Evolutionary conservation across 2,329 filamentous ascomycete species (phyloP), one percentile per base, ranked within the genome.

Genomic region (Aspergillus novofumigatus): DNA sequence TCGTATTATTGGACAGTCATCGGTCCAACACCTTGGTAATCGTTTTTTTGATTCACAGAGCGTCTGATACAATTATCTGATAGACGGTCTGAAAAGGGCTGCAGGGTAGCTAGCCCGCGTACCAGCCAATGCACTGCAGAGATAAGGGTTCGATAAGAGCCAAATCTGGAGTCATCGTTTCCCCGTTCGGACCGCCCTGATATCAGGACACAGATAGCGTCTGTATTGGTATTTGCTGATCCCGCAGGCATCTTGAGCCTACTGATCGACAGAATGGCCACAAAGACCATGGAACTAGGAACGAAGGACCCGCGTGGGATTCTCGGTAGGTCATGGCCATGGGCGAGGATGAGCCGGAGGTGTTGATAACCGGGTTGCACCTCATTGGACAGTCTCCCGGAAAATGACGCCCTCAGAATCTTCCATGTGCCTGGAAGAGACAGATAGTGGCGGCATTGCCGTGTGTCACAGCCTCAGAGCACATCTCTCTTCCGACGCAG

Each of bases 361-460:
- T 8, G 29, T 60, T 63, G 66, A 68, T 68, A 67, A 66, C 60
- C 61, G n/a, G 25, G 21, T 20, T 57, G 44, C 26, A 32, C 59
- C 59, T 63, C 53, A 69, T 69, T 68, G 67, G 67, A 58, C 54
- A 17, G 14, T 17, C 14, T 3, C 11, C 21, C 3, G 14, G 20
- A 14, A 7, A 35, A 21, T 8, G 28, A 51, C 14, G 26, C 49
- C 26, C 10, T 35, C 49, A 26, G 28, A 35, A 51, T 4, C 26
- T 28, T 14, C 32, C 26, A 10, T 35, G 8, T 20, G 28, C 20
- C 23, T 10, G 26, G 28, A 14, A 35, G 14, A 51, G 28, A 29
- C 11, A 21, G 26, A 26, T 35, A n/a, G 26, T 21, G 7, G 8
- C 32, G 6, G 32, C 4, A 35, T 35, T 23, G 14, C 29, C 52